These are phyloP conservation scores for Monosporascus cannonballus DNA, from an alignment of 2,329 filamentous ascomycete genomes.

Conservation along the genomic window DNA sequence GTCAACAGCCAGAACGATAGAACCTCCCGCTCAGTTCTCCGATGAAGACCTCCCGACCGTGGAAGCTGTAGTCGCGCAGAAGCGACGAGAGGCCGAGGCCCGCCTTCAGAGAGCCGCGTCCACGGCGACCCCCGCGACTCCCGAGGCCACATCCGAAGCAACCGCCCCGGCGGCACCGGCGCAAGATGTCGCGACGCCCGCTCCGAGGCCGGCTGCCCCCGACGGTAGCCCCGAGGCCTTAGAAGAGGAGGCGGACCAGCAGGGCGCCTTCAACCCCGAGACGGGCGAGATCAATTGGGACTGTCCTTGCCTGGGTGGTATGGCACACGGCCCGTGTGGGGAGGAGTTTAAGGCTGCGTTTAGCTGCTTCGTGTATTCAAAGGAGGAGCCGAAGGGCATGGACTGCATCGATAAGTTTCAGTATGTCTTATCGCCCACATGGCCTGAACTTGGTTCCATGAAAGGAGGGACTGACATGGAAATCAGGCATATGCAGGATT, in stretches of 20 bases:
- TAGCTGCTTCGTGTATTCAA: slow-evolving; percentile 96
- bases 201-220: slow-evolving; percentile 4
- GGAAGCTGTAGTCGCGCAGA: slow-evolving; percentile 61
- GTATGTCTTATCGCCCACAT: slow-evolving; percentile 41
- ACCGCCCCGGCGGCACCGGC: slow-evolving; percentile 20
- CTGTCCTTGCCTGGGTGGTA: slow-evolving; percentile 92
- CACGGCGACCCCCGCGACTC: slow-evolving; percentile 22
- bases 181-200: slow-evolving; percentile 17
- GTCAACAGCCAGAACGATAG: slow-evolving; percentile 20
- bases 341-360: slow-evolving; percentile 94
- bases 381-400: slow-evolving; percentile 93
- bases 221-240: slow-evolving; percentile 44
- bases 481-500: slow-evolving; percentile 87
- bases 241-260: slow-evolving; percentile 75
- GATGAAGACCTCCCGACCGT: slow-evolving; percentile 57
- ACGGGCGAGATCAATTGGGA: slow-evolving; percentile 99
- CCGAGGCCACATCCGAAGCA: slow-evolving; percentile 9
- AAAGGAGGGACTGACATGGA: slow-evolving; percentile 20
- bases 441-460: slow-evolving; percentile 16
- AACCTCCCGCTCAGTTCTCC: slow-evolving; percentile 46
- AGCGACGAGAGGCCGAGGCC: slow-evolving; percentile 43
- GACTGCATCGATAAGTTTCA: slow-evolving; percentile 98
- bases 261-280: slow-evolving; percentile 96
- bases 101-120: slow-evolving; percentile 24
- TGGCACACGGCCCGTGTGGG: slow-evolving; percentile 93